These are phyloP conservation scores for Penicillium sclerotigenum DNA, from an alignment of 2,329 filamentous ascomycete genomes.

Conservation along the genomic window DNA sequence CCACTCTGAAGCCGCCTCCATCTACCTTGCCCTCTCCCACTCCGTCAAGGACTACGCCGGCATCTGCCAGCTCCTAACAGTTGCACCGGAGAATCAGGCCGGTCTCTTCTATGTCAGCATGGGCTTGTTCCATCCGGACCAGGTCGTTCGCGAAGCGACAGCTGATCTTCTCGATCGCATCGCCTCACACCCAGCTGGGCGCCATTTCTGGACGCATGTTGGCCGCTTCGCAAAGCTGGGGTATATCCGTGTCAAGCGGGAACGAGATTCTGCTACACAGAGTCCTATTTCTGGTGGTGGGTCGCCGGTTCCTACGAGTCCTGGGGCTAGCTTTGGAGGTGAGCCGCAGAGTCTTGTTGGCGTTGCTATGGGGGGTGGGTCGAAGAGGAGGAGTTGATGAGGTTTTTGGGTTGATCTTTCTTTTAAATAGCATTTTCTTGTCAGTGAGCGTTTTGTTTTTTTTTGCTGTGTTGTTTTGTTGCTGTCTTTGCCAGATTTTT, in stretches of 20 bases:
- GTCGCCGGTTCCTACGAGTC: conserved; percentile 10
- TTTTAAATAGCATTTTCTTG: background rate
- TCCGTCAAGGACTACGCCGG: conserved; percentile 78
- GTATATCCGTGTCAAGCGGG: conserved; percentile 73
- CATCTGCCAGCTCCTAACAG: conserved; percentile 76
- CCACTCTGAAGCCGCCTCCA: conserved; percentile 71
- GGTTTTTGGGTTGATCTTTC: background rate
- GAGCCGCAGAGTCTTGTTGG: conserved; percentile 38
- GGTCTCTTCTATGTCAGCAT: conserved; percentile 89
- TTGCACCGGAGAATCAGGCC: conserved; percentile 79
- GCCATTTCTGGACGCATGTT: conserved; percentile 86
- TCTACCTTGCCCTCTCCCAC: conserved; percentile 77
- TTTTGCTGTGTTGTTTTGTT: background rate
- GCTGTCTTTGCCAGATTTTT: background rate
- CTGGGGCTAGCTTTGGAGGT: conserved; percentile 25
- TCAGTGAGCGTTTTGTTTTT: conserved; percentile 3
- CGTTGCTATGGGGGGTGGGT: conserved; percentile 33
- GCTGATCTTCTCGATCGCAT: conserved; percentile 79
- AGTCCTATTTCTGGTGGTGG: conserved; percentile 25
- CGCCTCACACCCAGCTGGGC: conserved; percentile 79
- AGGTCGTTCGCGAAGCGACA: conserved; percentile 72
- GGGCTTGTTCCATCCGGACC: conserved; percentile 85
- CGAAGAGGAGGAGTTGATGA: conserved; percentile 27
- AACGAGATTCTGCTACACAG: conserved; percentile 40
- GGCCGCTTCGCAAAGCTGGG: conserved; percentile 86